These are phyloP conservation scores for Sordariomycetes sp. DNA, from an alignment of 2,329 filamentous ascomycete species.

Conservation along the genomic window DNA sequence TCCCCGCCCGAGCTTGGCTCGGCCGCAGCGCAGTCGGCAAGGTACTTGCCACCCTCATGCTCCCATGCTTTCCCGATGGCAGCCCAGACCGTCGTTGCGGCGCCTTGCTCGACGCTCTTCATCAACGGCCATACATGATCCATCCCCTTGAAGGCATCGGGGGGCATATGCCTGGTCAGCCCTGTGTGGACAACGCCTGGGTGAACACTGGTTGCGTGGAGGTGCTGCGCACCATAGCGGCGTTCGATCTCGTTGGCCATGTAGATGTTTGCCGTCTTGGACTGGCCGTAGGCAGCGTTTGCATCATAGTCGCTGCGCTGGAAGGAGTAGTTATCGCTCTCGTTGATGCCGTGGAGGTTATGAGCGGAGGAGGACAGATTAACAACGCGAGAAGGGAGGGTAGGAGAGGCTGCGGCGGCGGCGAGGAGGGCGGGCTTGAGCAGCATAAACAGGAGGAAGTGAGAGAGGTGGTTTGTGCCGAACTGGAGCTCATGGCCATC, in stretches of 20 bases:
- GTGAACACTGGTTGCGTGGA: constrained; percentile 1
- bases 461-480: constrained; percentile 40
- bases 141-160: background rate
- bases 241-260: constrained; percentile 39
- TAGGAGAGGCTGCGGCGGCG: constrained; percentile 21
- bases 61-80: constrained; percentile 28
- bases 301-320: constrained; percentile 16
- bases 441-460: constrained; percentile 43
- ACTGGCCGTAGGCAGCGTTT: constrained; percentile 30
- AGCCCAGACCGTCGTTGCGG: constrained; percentile 33
- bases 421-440: constrained; percentile 31
- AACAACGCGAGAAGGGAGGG: constrained; percentile 34
- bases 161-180: background rate
- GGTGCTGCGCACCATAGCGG: background rate
- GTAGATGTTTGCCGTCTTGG: constrained; percentile 38
- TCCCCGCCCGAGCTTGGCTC: background rate
- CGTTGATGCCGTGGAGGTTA: constrained; percentile 17
- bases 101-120: constrained; percentile 26
- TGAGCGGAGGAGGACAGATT: constrained; percentile 32
- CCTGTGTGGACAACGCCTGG: constrained; percentile 1
- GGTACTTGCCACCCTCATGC: constrained; percentile 32
- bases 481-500: constrained; percentile 30
- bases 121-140: background rate
- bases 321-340: constrained; percentile 24
- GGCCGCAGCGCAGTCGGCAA: constrained; percentile 25